Evolutionary conservation across 2,329 filamentous ascomycete genomes (phyloP).

Genomic region (Arthrinium phaeospermum): DNA sequence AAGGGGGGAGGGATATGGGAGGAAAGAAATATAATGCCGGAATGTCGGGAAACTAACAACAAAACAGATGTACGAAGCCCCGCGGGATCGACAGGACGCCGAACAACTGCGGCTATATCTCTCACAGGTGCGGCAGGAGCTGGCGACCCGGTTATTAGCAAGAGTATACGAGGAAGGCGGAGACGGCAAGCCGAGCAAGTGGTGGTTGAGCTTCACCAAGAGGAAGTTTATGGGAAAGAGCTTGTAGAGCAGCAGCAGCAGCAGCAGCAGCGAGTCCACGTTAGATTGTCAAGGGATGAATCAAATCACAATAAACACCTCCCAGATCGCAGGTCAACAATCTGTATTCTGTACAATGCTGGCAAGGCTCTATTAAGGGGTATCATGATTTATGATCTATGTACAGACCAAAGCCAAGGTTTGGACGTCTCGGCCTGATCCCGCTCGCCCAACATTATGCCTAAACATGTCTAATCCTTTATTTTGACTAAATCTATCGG

Average conservation of each 20-base stretch:
- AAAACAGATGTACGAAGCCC: slow-evolving; percentile 83
- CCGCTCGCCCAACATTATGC: slow-evolving; percentile 7
- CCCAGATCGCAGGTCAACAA: not conserved
- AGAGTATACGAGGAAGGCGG: slow-evolving; percentile 82
- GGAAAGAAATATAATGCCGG: not conserved
- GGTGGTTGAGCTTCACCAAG: slow-evolving; percentile 99
- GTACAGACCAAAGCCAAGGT: not conserved
- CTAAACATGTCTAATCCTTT: not conserved
- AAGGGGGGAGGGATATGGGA: not conserved
- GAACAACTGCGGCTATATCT: slow-evolving; percentile 90
- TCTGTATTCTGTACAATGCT: not conserved
- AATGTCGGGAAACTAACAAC: not conserved
- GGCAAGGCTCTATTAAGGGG: slow-evolving; percentile 23
- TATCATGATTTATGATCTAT: slow-evolving; percentile 22
- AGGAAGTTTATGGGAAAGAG: slow-evolving; percentile 99
- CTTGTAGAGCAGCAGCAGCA: slow-evolving; percentile 54
- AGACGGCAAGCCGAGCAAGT: slow-evolving; percentile 77
- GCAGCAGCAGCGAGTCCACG: not conserved
- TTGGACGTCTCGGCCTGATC: not conserved
- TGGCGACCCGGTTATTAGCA: slow-evolving; percentile 81
- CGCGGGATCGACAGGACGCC: slow-evolving; percentile 84
- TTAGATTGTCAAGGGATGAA: slow-evolving; percentile 19
- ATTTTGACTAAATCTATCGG: slow-evolving; percentile 20
- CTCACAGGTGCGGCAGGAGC: slow-evolving; percentile 89
- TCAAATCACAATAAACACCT: slow-evolving; percentile 22